Percentiles rank a stretch among this genome's conserved stretches.
These are phyloP conservation scores for Apostasia ramifera DNA, from an alignment of 106 monocot genomes.

Conservation along the genomic window DNA sequence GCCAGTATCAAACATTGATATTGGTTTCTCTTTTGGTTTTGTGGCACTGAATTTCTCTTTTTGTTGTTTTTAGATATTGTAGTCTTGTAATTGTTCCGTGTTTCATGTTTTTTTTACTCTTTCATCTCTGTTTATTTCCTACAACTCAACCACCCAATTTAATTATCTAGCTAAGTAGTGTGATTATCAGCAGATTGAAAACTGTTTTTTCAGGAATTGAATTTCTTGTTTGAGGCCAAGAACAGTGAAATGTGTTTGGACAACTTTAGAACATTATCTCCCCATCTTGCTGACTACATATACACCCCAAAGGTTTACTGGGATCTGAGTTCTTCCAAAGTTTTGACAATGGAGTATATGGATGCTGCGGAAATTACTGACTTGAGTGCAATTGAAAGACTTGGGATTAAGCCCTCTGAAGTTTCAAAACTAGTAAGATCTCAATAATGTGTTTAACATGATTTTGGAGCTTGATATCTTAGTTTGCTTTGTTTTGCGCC, in stretches of 20 bases:
- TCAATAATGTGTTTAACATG: background rate
- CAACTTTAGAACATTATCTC: constrained; percentile 85
- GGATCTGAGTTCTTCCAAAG: constrained; percentile 74
- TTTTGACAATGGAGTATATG: constrained; percentile 96
- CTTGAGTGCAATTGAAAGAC: constrained; percentile 45
- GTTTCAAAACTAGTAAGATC: constrained; percentile 74
- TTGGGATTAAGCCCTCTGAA: constrained; percentile 62
- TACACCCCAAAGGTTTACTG: constrained; percentile 87
- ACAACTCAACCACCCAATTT: background rate
- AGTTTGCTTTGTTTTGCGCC: background rate
- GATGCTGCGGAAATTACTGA: constrained; percentile 89
- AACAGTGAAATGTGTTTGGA: constrained; percentile 84
- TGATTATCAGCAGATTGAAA: background rate
- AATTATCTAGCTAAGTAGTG: background rate
- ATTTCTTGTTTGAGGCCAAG: constrained; percentile 86
- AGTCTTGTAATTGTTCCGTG: too few relatives aligned
- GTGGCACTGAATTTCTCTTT: too few relatives aligned
- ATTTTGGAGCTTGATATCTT: background rate
- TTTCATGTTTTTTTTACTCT: too few relatives aligned
- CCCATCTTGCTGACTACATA: constrained; percentile 63
- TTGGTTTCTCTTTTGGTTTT: too few relatives aligned
- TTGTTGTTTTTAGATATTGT: too few relatives aligned
- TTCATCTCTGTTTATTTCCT: too few relatives aligned
- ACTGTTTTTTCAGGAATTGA: constrained; percentile 62
- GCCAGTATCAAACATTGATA: too few relatives aligned